Percentiles rank a stretch among this genome's conserved stretches.
Evolutionary conservation across 352 stramenopile species (phyloP).

Genomic region (Phytophthora sojae): DNA sequence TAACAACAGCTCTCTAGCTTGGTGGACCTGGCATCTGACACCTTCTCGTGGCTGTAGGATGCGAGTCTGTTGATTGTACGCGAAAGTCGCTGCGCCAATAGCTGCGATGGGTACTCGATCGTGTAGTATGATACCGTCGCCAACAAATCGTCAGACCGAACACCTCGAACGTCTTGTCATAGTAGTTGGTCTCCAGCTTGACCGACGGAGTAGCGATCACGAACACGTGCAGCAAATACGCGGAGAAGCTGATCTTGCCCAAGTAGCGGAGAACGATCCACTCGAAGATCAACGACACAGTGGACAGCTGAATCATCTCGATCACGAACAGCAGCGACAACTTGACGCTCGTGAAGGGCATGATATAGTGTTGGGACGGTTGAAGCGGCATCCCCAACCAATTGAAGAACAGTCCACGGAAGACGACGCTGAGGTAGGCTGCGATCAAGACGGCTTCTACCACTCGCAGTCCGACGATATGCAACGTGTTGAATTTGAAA

Average conservation of each 20-base stretch:
- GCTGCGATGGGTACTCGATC: conserved; percentile 7
- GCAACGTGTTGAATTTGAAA: conserved; percentile 3
- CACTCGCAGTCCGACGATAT: not conserved
- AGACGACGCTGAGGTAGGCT: conserved; percentile 6
- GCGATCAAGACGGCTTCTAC: conserved; percentile 11
- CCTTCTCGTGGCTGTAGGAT: not conserved
- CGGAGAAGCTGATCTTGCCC: conserved; percentile 50
- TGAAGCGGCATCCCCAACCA: too few relatives aligned
- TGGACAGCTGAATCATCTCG: too few relatives aligned
- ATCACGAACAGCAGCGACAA: conserved; percentile 28
- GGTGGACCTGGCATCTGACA: too few relatives aligned
- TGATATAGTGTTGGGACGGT: not conserved
- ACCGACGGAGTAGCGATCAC: conserved; percentile 27
- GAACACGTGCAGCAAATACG: conserved; percentile 50
- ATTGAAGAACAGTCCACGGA: too few relatives aligned
- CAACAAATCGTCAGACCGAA: conserved; percentile 13
- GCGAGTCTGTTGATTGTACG: not conserved
- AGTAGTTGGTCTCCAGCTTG: conserved; percentile 1
- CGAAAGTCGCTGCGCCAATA: conserved; percentile 12
- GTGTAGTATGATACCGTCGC: conserved; percentile 11
- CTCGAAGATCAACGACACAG: conserved; percentile 38
- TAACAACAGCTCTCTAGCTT: too few relatives aligned
- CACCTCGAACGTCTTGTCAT: conserved; percentile 9
- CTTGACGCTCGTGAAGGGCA: too few relatives aligned
- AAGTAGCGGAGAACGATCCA: conserved; percentile 36